Conservation (phyloP, 257 asterid species). For the Lycium barbarum region DNA sequence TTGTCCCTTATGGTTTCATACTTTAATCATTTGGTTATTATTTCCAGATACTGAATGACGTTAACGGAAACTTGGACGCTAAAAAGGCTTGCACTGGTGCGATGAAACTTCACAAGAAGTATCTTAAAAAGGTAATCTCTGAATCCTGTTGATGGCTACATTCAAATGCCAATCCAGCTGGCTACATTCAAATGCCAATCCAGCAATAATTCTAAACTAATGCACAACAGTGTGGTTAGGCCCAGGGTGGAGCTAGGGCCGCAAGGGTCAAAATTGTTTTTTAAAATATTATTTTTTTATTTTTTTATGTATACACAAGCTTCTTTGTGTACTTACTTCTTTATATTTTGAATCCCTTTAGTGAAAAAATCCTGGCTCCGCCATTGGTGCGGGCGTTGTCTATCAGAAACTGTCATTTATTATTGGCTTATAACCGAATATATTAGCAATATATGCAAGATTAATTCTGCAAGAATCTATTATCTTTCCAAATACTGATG, state of each 20-base stretch:
- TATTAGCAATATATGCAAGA: neutral
- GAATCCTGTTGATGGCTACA: neutral
- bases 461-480: neutral
- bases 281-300: no score
- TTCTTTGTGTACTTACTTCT: neutral
- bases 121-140: constrained; percentile 66
- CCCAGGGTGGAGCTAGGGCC: neutral
- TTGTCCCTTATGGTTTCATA: neutral
- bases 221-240: neutral
- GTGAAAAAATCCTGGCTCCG: neutral
- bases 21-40: neutral
- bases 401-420: constrained; percentile 15
- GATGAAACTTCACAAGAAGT: constrained; percentile 87
- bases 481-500: neutral
- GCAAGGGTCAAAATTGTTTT: neutral
- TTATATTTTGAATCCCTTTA: neutral
- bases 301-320: neutral
- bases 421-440: neutral
- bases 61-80: constrained; percentile 83
- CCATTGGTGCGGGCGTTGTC: neutral
- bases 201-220: neutral
- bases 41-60: constrained; percentile 75
- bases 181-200: neutral
- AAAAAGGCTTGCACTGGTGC: constrained; percentile 79
- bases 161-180: neutral